Base-by-base conservation (phyloP, 2,329 filamentous ascomycete genomes). In the Fusarium ramigenum region DNA sequence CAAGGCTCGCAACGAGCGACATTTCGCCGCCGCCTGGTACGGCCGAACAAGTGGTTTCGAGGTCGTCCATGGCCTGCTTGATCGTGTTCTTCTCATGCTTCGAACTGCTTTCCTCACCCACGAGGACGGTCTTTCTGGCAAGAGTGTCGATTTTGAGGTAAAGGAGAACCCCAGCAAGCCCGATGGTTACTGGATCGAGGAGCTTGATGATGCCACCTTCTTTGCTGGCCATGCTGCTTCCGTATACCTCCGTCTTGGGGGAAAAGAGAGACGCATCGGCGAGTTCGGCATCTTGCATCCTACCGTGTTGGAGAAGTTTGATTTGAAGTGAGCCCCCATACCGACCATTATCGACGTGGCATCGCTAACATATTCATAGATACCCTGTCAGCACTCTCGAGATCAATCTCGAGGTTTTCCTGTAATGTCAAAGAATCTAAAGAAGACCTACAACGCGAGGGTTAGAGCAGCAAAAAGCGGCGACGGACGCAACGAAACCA, bases 1-100 rank as follows among this genome's bases (percentile, higher is more conserved):
- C 74, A 94, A 95, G 85, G 93, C 91, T 76, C 90, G 94, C 75
- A 99, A 99, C 82, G 94, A 98, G 87, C 88, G 96, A 63, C 96
- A 97, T 85, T 98, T 97, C 82, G 94, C 94, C n/a, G 96, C 95
- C 15, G 95, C 95, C 4, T 97, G 93, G 89, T 98, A 96, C 83
- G 95, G 95, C 79, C 97, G 96, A 87, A 94, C 91, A 7, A 95
- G 92, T 77, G 96, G 97, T 46, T 99, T 99, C 82, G 96, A 99
- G 84, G 87, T 97, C 73, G 94, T 99, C 7, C 97, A 99, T 84
- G 96, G 96, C 65, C 88, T 99, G 74, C 86, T 99, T 47, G 96
- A 99, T 83, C 92, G 96, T 60, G 85, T 98, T 71, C 92, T 99
- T 89, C 86, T 93, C 69, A 98, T 98, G 96, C 89, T 99, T 69